Percentiles rank a stretch among this genome's conserved stretches.
These are phyloP conservation scores for Diatrype stigma DNA, from an alignment of 2,329 filamentous ascomycete genomes.

Conservation along the genomic window DNA sequence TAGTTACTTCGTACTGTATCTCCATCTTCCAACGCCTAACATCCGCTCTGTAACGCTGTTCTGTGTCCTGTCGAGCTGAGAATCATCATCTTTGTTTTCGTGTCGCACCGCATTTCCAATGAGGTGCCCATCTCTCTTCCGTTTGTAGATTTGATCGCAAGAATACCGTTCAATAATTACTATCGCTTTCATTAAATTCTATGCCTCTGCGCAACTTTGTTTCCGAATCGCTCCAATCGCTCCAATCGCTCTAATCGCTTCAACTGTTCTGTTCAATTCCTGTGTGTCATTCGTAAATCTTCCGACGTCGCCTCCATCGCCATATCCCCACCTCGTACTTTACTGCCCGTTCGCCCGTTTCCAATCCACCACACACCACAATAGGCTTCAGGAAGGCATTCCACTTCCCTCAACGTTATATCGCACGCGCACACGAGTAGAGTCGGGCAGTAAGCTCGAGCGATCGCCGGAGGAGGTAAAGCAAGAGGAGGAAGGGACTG, in stretches of 20 bases:
- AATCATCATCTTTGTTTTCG: not conserved
- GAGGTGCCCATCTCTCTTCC: not conserved
- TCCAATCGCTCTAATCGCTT: not conserved
- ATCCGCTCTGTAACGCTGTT: not conserved
- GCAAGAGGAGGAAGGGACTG: slow-evolving; percentile 5
- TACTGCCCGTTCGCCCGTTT: not conserved
- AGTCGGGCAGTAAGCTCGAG: not conserved
- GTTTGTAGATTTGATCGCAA: not conserved
- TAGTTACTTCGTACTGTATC: no score
- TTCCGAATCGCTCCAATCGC: not conserved
- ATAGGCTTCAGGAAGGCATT: not conserved
- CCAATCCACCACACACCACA: not conserved
- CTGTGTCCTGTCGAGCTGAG: not conserved
- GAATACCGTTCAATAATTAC: not conserved
- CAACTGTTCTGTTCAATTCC: no score
- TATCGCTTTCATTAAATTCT: not conserved
- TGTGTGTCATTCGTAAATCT: no score
- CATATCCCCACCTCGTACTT: not conserved
- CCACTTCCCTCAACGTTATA: not conserved
- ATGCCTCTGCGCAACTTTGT: not conserved
- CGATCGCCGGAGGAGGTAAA: not conserved
- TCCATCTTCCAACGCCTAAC: not conserved
- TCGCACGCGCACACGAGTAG: not conserved
- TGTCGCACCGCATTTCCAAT: not conserved
- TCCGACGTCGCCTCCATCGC: no score